A percentile compares a stretch with the other conserved stretches of the same genome.
Conservation (phyloP, 192 early-diverging fungal genomes). For the Dissophora globulifera region DNA sequence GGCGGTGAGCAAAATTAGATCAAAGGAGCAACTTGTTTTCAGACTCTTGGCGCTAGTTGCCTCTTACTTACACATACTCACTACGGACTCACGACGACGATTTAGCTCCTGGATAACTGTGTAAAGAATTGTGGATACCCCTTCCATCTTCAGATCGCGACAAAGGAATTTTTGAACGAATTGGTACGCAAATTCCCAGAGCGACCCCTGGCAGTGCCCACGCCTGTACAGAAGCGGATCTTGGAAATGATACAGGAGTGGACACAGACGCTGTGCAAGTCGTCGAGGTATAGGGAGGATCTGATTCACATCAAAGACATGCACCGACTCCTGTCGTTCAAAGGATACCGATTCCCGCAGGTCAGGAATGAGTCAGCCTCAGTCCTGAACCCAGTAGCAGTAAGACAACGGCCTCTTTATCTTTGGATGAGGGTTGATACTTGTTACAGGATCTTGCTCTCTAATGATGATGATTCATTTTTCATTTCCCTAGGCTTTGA, state of each 20-base stretch:
- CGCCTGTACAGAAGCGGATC: slow-evolving; percentile 84
- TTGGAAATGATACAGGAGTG: slow-evolving; percentile 95
- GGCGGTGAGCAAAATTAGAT: slow-evolving; percentile 51
- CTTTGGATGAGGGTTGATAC: too few species aligned
- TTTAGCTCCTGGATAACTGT: slow-evolving; percentile 92
- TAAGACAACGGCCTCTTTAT: slow-evolving; percentile 18
- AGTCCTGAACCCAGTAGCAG: slow-evolving; percentile 68
- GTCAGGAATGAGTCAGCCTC: slow-evolving; percentile 70
- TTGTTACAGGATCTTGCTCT: too few species aligned
- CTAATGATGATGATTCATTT: not conserved
- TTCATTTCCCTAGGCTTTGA: slow-evolving; percentile 62
- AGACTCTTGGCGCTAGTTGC: not conserved
- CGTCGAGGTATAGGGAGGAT: slow-evolving; percentile 93
- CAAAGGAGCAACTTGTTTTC: not conserved
- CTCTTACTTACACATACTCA: not conserved
- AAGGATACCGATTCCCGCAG: slow-evolving; percentile 87
- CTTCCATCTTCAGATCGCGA: slow-evolving; percentile 95
- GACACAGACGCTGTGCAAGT: slow-evolving; percentile 87
- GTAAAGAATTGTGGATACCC: slow-evolving; percentile 99
- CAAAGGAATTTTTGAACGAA: slow-evolving; percentile 98
- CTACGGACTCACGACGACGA: not conserved
- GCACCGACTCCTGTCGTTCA: slow-evolving; percentile 88
- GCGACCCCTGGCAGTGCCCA: slow-evolving; percentile 75
- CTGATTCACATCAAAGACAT: slow-evolving; percentile 96
- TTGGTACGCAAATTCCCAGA: slow-evolving; percentile 95